These are phyloP conservation scores for Strigomonas culicis DNA, from an alignment of 208 protist genomes.

Conservation along the genomic window DNA sequence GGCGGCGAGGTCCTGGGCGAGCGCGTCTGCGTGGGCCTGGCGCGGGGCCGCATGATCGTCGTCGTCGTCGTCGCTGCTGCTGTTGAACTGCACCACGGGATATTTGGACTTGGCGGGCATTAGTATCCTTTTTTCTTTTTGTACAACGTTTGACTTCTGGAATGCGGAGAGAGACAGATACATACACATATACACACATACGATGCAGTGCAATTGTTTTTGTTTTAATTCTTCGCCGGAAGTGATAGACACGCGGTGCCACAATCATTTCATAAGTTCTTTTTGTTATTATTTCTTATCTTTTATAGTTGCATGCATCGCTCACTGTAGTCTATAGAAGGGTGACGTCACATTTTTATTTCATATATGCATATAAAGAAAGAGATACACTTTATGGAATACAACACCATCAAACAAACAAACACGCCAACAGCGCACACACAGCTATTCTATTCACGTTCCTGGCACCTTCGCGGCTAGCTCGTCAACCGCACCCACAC, in stretches of 20 bases:
- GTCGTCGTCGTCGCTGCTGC: slow-evolving; percentile 25
- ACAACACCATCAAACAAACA: neutral
- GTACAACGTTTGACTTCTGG: neutral
- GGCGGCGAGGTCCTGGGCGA: slow-evolving; percentile 44
- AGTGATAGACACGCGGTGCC: too few species aligned
- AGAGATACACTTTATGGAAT: too few species aligned
- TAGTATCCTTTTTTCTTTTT: neutral
- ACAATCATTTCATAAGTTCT: too few species aligned
- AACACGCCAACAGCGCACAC: neutral
- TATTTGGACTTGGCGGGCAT: neutral
- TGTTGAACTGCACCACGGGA: slow-evolving; percentile 10
- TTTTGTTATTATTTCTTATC: slow-evolving; percentile 1
- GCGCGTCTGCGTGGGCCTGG: neutral
- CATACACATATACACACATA: neutral
- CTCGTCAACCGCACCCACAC: slow-evolving; percentile 67
- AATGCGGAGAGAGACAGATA: neutral
- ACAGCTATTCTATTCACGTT: too few species aligned
- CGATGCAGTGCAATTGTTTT: neutral
- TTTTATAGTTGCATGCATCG: neutral
- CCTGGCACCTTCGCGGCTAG: too few species aligned
- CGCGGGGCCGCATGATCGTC: slow-evolving; percentile 3
- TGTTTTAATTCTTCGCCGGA: too few species aligned
- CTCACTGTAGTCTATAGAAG: neutral
- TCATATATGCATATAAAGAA: neutral
- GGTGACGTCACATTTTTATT: neutral